Conservation (phyloP, 106 monocot genomes). For the Amphibolis antarctica region DNA sequence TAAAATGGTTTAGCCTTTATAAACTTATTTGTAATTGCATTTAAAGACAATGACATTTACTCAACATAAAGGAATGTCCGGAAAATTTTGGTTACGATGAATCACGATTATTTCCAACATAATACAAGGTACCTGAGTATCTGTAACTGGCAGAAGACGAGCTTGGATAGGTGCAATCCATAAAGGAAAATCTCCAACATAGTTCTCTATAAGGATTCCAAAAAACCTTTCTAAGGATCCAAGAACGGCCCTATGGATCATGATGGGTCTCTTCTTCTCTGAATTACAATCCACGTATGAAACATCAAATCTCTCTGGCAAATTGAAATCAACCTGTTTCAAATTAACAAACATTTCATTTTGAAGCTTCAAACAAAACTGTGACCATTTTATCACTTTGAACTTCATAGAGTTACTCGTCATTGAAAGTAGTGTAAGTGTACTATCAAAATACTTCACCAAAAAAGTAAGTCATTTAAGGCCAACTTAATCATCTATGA, state of each 20-base stretch:
- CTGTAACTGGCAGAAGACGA: constrained; percentile 88
- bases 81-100: too few species aligned
- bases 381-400: too few species aligned
- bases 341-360: background rate
- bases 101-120: too few species aligned
- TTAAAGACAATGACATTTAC: too few species aligned
- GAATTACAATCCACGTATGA: constrained; percentile 76
- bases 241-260: constrained; percentile 93
- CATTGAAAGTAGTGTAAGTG: too few species aligned
- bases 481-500: too few species aligned
- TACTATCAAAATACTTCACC: background rate
- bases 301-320: constrained; percentile 86
- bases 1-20: too few species aligned
- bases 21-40: too few species aligned
- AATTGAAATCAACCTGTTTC: constrained; percentile 85
- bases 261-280: constrained; percentile 82
- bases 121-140: constrained; percentile 82
- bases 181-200: constrained; percentile 94
- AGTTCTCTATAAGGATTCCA: constrained; percentile 91
- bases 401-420: too few species aligned
- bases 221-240: constrained; percentile 92
- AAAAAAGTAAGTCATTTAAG: background rate
- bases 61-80: too few species aligned
- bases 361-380: background rate
- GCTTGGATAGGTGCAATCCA: constrained; percentile 93